Evolutionary conservation across 768 basidiomycete genomes (phyloP).

Genomic region (Dentipellis fragilis): DNA sequence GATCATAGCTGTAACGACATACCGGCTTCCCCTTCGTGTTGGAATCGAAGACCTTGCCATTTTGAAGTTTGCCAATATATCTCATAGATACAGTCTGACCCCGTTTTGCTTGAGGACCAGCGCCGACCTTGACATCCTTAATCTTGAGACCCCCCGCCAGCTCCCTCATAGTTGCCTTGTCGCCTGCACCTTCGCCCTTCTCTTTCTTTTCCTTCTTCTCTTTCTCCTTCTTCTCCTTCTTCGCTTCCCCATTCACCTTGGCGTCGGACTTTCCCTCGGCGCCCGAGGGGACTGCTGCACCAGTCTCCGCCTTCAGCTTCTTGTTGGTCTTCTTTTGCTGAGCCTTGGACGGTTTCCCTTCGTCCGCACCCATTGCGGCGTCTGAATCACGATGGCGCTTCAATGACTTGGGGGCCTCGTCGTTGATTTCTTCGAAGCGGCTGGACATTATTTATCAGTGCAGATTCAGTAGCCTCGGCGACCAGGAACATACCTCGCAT

Average conservation of each 20-base stretch:
- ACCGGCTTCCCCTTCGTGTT: constrained; percentile 85
- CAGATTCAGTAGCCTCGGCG: neutral
- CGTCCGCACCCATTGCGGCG: constrained; percentile 36
- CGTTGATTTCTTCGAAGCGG: constrained; percentile 67
- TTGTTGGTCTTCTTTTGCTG: constrained; percentile 42
- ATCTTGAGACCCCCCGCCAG: constrained; percentile 69
- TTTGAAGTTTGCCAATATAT: constrained; percentile 83
- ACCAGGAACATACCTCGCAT: constrained; percentile 30
- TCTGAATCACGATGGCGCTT: constrained; percentile 64
- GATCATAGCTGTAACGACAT: constrained; percentile 19
- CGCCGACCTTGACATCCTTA: constrained; percentile 67
- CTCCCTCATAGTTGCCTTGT: constrained; percentile 27
- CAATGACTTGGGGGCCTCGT: constrained; percentile 23
- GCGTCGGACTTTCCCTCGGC: constrained; percentile 13
- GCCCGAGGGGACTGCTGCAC: constrained; percentile 27
- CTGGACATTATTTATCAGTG: constrained; percentile 22
- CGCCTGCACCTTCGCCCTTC: constrained; percentile 9
- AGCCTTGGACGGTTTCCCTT: constrained; percentile 35
- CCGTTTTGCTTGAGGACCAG: constrained; percentile 79
- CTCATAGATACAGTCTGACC: constrained; percentile 80
- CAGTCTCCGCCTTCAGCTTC: constrained; percentile 61
- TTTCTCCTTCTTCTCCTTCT: constrained; percentile 25
- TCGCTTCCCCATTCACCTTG: constrained; percentile 21
- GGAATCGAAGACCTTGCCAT: constrained; percentile 69
- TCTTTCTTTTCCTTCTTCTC: constrained; percentile 20